Evolutionary conservation across 306 rosid genomes (phyloP).

Genomic region (Prunus armeniaca): DNA sequence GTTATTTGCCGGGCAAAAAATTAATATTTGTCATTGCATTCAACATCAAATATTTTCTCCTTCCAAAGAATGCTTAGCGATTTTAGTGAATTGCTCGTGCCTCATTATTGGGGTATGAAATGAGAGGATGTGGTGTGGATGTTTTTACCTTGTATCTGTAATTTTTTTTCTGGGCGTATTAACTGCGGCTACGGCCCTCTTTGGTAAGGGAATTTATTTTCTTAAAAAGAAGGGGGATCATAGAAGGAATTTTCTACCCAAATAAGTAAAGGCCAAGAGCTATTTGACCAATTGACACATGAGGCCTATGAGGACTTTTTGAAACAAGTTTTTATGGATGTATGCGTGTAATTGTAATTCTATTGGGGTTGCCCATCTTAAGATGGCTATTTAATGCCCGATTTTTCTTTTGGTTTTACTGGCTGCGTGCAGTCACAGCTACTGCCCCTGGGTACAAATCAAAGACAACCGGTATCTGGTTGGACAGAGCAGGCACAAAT

Average conservation of each 20-base stretch:
- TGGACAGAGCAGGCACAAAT: constrained; percentile 60
- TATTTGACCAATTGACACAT: neutral
- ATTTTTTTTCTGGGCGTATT: neutral
- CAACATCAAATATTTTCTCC: neutral
- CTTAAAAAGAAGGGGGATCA: neutral
- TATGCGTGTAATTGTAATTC: neutral
- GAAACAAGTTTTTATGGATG: neutral
- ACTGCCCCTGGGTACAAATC: constrained; percentile 69
- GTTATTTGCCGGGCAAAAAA: neutral
- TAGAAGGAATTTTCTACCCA: neutral
- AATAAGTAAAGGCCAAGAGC: neutral
- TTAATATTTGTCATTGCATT: neutral
- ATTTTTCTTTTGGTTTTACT: constrained; percentile 21
- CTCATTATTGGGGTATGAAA: neutral
- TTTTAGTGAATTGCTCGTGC: neutral
- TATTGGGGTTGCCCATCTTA: neutral
- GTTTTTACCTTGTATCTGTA: neutral
- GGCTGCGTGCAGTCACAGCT: constrained; percentile 61
- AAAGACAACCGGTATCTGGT: constrained; percentile 69
- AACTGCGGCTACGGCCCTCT: neutral
- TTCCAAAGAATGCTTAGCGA: neutral
- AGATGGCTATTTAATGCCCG: neutral
- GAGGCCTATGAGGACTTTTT: neutral
- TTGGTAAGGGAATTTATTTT: neutral
- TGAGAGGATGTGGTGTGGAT: neutral